phyloP scores from a whole-genome alignment of 441 rosid species.

The Adansonia rubrostipa region DNA sequence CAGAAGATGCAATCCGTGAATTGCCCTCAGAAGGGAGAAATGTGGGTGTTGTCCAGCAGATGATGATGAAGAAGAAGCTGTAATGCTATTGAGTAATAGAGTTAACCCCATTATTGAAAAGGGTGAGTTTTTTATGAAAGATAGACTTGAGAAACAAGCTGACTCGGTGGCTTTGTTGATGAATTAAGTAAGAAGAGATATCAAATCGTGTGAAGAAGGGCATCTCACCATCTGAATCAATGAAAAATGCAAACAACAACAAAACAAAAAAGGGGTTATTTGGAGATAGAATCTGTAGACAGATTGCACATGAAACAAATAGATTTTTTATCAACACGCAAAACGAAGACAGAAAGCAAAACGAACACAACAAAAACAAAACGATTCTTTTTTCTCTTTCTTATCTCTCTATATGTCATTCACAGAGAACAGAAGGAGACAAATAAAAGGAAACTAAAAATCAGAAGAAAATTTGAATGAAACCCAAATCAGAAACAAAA shows the following conservation, averaged over 20 bases:
- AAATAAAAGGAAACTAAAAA: constrained; percentile 30
- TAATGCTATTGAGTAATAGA: constrained; percentile 43
- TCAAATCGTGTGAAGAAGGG: constrained; percentile 50
- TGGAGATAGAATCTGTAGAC: constrained; percentile 57
- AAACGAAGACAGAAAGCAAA: constrained; percentile 36
- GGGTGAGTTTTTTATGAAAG: constrained; percentile 12
- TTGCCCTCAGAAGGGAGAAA: constrained; percentile 36
- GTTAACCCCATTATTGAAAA: constrained; percentile 53
- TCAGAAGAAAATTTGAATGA: constrained; percentile 23
- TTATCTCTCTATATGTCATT: constrained; percentile 32
- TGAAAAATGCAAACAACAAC: constrained; percentile 23
- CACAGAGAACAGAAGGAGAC: constrained; percentile 25
- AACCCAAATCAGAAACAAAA: constrained; percentile 38
- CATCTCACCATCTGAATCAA: constrained; percentile 69
- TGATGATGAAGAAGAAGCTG: constrained; percentile 27
- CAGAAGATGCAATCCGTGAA: constrained; percentile 57
- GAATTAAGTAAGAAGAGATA: constrained; percentile 42
- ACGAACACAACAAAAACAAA: constrained; percentile 15
- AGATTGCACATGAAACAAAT: constrained; percentile 64
- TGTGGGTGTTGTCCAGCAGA: constrained; percentile 26
- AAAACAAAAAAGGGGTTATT: constrained; percentile 20
- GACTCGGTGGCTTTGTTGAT: constrained; percentile 39
- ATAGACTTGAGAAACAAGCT: constrained; percentile 31
- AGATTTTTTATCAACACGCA: constrained; percentile 45
- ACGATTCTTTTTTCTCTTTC: constrained; percentile 16